Evolutionary conservation across 345 rosid species (phyloP), one percentile per base, ranked within the genome.

Genomic region (Melastoma malabathricum): DNA sequence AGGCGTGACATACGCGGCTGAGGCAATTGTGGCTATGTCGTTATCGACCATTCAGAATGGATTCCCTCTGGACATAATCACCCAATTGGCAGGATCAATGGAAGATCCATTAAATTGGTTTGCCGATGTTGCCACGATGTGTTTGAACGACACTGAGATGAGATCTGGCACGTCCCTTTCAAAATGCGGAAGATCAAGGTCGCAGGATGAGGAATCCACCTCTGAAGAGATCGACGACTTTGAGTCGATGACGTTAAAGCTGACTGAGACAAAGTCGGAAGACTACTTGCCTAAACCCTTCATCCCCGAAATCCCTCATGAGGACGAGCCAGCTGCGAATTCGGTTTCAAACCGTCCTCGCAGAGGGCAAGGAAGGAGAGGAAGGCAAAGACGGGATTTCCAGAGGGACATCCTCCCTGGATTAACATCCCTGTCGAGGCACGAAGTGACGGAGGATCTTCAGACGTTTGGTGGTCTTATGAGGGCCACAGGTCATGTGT

Each of bases 351-450:
- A 60, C 64, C 74, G 82, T 19, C 68, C 85, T 43, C 76, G 98
- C 46, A 84, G 75, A 68, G 95, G 94, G 52, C 92, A 82, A 55
- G 77, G 76, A 57, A 77, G 95, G 73, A 78, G 98, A 68, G 98
- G 96, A 56, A 82, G 98, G 76, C 94, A 84, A 58, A 78, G 81
- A 54, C 78, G 98, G 75, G 98, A 92, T 70, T 92, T 92, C 73
- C 96, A 84, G 72, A 92, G 95, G 84, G 98, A 92, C 70, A 81
- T 84, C 62, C 98, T 92, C 67, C 98, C 96, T 0, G 95, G 98
- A 38, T 89, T 92, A 52, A 64, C 75, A 60, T 87, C 96, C 58
- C 68, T 87, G 41, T 82, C 98, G 2, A 82, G 93, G 67, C 93
- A 77, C 1, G 96, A 92, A 76, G 96, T 92, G 45, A 82, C 88